phyloP scores from a whole-genome alignment of 2,329 filamentous ascomycete species.

The Sordariomycetes sp. region DNA sequence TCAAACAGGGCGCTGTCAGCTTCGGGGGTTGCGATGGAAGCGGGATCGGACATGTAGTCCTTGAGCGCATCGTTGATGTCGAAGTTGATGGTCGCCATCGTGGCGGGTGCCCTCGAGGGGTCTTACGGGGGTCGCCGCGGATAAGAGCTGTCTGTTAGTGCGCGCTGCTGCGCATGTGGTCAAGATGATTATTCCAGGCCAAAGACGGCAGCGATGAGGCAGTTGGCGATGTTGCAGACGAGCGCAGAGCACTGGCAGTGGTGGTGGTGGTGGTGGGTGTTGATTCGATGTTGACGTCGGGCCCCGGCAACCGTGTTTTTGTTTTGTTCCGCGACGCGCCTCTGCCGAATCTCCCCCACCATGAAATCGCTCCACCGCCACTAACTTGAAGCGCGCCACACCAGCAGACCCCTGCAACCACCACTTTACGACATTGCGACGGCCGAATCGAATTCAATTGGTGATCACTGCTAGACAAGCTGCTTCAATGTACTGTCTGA shows the following conservation, averaged over 20 bases:
- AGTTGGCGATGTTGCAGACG: slow-evolving; percentile 4
- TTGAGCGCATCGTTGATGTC: slow-evolving; percentile 96
- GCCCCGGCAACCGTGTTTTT: slow-evolving; percentile 17
- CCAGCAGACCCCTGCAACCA: neutral
- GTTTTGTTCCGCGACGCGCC: slow-evolving; percentile 12
- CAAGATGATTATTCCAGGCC: no score
- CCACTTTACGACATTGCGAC: neutral
- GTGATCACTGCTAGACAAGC: no score
- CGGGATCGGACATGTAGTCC: slow-evolving; percentile 90
- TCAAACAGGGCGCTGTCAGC: slow-evolving; percentile 77
- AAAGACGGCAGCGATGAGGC: no score
- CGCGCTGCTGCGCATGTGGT: no score
- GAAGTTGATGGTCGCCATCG: slow-evolving; percentile 73
- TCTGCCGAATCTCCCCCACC: slow-evolving; percentile 3
- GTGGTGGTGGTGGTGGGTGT: slow-evolving; percentile 2
- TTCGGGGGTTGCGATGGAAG: slow-evolving; percentile 74
- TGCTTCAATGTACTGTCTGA: no score
- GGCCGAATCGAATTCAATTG: no score
- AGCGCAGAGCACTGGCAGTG: slow-evolving; percentile 4
- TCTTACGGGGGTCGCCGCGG: slow-evolving; percentile 1
- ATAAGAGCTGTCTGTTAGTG: slow-evolving; percentile 3
- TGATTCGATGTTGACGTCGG: slow-evolving; percentile 4
- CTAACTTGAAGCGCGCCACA: neutral
- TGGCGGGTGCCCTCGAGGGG: no score
- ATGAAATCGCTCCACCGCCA: slow-evolving; percentile 2